A percentile compares a stretch with the other conserved stretches of the same genome.
phyloP scores from a whole-genome alignment of 139 green algal species.

The Astrephomene gubernaculifera region DNA sequence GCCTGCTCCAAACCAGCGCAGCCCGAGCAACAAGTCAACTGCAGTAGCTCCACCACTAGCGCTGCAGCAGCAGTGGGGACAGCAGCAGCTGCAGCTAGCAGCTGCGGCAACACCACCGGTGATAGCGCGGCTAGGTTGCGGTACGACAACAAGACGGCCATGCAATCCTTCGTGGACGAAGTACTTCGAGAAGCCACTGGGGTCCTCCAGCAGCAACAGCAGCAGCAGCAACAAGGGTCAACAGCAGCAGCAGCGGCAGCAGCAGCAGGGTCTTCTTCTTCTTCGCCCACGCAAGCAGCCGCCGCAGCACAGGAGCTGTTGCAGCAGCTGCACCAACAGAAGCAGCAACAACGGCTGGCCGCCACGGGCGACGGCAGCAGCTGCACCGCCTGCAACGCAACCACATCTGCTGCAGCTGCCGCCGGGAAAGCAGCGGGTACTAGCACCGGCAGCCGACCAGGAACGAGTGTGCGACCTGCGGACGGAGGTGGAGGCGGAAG shows the following conservation, averaged over 20 bases:
- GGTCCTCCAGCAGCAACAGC: not conserved
- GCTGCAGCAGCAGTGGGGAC: not conserved
- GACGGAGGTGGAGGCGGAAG: no score
- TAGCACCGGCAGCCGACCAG: no score
- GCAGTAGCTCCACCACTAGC: no score
- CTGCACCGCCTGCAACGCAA: not conserved
- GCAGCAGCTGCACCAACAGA: not conserved
- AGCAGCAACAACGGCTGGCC: not conserved
- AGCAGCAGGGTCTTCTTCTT: not conserved
- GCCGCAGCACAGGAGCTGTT: no score
- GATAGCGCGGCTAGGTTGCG: not conserved
- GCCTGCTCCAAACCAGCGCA: no score
- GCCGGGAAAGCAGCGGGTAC: no score
- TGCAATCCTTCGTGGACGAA: slow-evolving; percentile 23
- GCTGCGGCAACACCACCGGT: not conserved
- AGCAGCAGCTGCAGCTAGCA: not conserved
- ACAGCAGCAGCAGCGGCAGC: not conserved
- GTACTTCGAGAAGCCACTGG: not conserved
- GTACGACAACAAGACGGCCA: not conserved
- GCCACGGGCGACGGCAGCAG: not conserved
- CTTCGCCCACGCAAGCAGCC: no score
- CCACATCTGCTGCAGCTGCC: no score
- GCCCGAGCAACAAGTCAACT: no score
- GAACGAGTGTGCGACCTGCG: no score
- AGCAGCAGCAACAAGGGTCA: not conserved